Conservation (phyloP, 768 basidiomycete genomes). For the Lactifluus pinguis region DNA sequence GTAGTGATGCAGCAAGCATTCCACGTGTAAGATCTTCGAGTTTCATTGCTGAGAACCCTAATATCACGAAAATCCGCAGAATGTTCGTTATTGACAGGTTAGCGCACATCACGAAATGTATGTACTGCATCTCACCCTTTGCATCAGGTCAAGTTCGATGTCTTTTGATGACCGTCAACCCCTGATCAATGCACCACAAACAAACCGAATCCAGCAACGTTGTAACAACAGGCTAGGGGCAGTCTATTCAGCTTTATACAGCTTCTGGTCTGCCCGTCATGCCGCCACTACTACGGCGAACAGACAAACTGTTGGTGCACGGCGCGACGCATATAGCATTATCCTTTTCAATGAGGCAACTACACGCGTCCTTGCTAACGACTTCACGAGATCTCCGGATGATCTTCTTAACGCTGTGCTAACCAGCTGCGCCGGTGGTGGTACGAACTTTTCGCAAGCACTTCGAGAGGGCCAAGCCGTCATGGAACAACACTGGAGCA, state of each 20-base stretch:
- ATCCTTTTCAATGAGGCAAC: slow-evolving; percentile 34
- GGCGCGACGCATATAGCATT: slow-evolving; percentile 50
- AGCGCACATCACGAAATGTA: no score
- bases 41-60: no score
- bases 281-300: slow-evolving; percentile 24
- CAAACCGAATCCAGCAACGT: slow-evolving; percentile 27
- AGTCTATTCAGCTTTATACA: slow-evolving; percentile 45
- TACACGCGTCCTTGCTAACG: slow-evolving; percentile 30
- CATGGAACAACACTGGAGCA: slow-evolving; percentile 42
- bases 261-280: slow-evolving; percentile 48
- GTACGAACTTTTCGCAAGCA: slow-evolving; percentile 39
- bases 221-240: slow-evolving; percentile 46
- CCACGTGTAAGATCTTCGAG: no score
- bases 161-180: slow-evolving; percentile 32
- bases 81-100: no score
- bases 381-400: slow-evolving; percentile 38
- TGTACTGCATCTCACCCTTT: no score
- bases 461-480: slow-evolving; percentile 28
- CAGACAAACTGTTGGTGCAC: slow-evolving; percentile 18
- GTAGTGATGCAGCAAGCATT: slow-evolving; percentile 41
- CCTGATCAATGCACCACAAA: slow-evolving; percentile 33
- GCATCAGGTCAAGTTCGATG: slow-evolving; percentile 46
- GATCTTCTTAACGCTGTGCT: slow-evolving; percentile 35
- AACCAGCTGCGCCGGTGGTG: no score
- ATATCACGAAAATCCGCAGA: no score